Conservation (phyloP, 768 basidiomycete genomes). For the Cyathus striatus region DNA sequence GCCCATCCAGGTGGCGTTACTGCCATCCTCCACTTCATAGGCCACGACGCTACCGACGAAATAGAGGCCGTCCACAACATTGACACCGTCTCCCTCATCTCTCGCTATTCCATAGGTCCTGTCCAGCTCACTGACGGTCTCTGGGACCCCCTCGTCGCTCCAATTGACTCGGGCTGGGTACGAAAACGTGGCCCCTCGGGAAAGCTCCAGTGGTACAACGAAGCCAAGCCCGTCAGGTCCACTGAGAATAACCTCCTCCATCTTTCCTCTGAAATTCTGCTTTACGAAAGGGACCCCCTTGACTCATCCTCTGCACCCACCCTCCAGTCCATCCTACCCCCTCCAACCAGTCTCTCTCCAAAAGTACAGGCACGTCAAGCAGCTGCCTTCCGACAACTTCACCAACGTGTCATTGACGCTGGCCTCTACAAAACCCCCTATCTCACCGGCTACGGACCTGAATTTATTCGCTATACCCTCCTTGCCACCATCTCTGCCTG, state of each 20-base stretch:
- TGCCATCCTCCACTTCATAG: conserved; percentile 90
- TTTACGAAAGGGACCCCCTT: conserved; percentile 41
- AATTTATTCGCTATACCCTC: conserved; percentile 71
- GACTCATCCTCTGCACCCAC: conserved; percentile 24
- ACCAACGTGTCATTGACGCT: conserved; percentile 65
- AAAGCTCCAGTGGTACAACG: conserved; percentile 54
- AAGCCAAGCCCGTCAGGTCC: conserved; percentile 43
- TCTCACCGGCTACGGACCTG: conserved; percentile 85
- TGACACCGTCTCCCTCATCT: conserved; percentile 48
- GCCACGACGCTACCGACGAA: conserved; percentile 92
- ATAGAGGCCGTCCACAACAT: conserved; percentile 86
- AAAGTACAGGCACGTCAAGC: conserved; percentile 63
- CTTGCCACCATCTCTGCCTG: conserved; percentile 56
- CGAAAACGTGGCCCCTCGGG: conserved; percentile 34
- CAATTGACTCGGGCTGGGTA: conserved; percentile 82
- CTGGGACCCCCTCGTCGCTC: conserved; percentile 83
- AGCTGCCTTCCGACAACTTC: conserved; percentile 75
- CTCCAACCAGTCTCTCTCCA: conserved; percentile 49
- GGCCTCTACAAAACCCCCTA: conserved; percentile 86
- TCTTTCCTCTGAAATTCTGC: conserved; percentile 52
- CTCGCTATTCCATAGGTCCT: conserved; percentile 63
- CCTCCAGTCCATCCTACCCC: conserved; percentile 45
- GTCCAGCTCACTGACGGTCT: conserved; percentile 53
- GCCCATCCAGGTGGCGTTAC: conserved; percentile 88
- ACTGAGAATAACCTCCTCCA: conserved; percentile 21